Conservation (phyloP, 2,329 filamentous ascomycete genomes). For the Penicillium rolfsii region DNA sequence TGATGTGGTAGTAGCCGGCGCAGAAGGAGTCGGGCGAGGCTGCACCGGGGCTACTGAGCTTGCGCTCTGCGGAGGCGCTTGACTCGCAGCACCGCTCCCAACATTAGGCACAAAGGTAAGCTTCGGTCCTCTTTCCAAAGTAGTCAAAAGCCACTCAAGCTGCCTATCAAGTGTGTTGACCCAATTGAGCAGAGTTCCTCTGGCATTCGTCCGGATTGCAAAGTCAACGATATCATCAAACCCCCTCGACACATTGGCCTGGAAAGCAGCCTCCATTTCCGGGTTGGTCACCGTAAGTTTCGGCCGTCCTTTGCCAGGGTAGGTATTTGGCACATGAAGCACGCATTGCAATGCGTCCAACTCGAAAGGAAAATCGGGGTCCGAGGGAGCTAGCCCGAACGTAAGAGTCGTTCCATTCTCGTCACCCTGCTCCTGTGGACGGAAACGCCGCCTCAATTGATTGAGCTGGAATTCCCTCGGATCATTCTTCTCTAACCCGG, state of each 20-base stretch:
- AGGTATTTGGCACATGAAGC: slow-evolving; percentile 65
- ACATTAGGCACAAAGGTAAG: slow-evolving; percentile 69
- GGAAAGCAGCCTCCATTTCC: slow-evolving; percentile 71
- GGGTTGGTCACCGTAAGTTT: slow-evolving; percentile 67
- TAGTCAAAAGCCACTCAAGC: slow-evolving; percentile 70
- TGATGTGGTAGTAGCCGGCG: background rate
- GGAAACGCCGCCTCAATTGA: slow-evolving; percentile 71
- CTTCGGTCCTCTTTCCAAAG: slow-evolving; percentile 71
- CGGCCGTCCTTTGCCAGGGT: slow-evolving; percentile 61
- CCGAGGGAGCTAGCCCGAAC: slow-evolving; percentile 72
- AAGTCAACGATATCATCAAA: slow-evolving; percentile 68
- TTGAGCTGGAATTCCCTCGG: slow-evolving; percentile 74
- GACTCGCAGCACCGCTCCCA: slow-evolving; percentile 42
- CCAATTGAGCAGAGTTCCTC: slow-evolving; percentile 63
- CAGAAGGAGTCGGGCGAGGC: slow-evolving; percentile 3
- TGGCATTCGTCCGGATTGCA: slow-evolving; percentile 46
- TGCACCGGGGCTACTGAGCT: background rate
- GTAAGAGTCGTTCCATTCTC: slow-evolving; percentile 60
- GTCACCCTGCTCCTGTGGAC: slow-evolving; percentile 51
- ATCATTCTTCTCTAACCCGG: slow-evolving; percentile 66
- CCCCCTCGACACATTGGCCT: slow-evolving; percentile 75
- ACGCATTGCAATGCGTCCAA: slow-evolving; percentile 69
- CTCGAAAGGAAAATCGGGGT: slow-evolving; percentile 83
- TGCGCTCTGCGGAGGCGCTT: slow-evolving; percentile 16
- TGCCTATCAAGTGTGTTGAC: slow-evolving; percentile 73